Percentiles rank a stretch among this genome's conserved stretches.
Evolutionary conservation across 208 protist genomes (phyloP).

Genomic region (Novymonas esmeraldas): DNA sequence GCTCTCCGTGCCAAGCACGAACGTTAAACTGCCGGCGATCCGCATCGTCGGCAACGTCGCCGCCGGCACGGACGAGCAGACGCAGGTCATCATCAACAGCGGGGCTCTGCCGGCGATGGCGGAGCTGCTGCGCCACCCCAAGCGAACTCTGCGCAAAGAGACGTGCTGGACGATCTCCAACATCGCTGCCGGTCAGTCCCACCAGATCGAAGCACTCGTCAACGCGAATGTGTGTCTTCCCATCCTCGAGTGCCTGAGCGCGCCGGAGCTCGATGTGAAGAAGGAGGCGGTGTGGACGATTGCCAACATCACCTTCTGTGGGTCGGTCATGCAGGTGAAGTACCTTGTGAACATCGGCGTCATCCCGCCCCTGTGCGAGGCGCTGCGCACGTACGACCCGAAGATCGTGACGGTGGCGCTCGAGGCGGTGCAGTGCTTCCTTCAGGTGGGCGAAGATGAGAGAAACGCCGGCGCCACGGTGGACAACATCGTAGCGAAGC

Average conservation of each 20-base stretch:
- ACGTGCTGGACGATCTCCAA: conserved; percentile 99
- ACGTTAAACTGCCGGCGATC: conserved; percentile 95
- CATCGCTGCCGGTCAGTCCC: conserved; percentile 96
- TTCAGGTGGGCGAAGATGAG: conserved; percentile 79
- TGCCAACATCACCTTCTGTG: conserved; percentile 95
- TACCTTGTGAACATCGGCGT: conserved; percentile 90
- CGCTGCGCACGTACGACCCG: conserved; percentile 87
- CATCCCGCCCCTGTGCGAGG: conserved; percentile 93
- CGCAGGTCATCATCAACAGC: conserved; percentile 95
- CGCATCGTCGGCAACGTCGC: conserved; percentile 99
- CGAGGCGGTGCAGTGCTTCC: conserved; percentile 97
- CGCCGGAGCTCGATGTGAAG: conserved; percentile 94
- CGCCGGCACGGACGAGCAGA: conserved; percentile 97
- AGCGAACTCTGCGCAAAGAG: conserved; percentile 97
- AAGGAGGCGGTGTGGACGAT: conserved; percentile 99
- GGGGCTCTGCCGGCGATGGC: conserved; percentile 79
- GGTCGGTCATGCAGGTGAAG: conserved; percentile 89
- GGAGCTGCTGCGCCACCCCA: conserved; percentile 80
- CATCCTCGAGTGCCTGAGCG: conserved; percentile 88
- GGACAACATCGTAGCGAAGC: conserved; percentile 73
- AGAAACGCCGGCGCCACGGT: conserved; percentile 29
- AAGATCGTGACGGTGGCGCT: conserved; percentile 95
- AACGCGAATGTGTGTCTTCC: conserved; percentile 92
- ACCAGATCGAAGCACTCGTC: conserved; percentile 96
- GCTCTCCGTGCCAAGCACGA: conserved; percentile 65